Evolutionary conservation across 441 rosid species (phyloP), one percentile per base, ranked within the genome.

Genomic region (Bruguiera hainesii): DNA sequence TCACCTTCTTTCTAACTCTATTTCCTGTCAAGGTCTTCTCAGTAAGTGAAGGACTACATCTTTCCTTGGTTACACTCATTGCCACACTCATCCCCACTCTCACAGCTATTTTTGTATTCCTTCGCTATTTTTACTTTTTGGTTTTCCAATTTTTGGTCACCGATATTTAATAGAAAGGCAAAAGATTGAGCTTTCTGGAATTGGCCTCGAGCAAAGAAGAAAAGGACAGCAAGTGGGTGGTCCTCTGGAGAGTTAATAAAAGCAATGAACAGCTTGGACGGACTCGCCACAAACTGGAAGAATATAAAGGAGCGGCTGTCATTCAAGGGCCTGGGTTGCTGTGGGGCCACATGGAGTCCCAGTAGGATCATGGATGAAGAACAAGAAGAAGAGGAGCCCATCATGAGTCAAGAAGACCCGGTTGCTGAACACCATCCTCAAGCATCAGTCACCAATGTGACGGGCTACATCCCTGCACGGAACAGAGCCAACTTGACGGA

Each of bases 241-340:
- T 33, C 9, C 10, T 33, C 7, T 6, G 37, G 37, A 33, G 37
- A 7, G 2, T 7, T 33, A 30, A 5, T 26, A 49, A 7, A n/a
- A 23, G 31, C 42, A 9, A 74, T 74, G 78, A 69, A 61, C 73
- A 52, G 71, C 71, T 2, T 29, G 5, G 74, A 70, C 48, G 74
- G 68, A 42, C 62, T 55, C 56, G 21, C 16, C 3, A 11, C 68
- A 19, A 23, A 31, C 28, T 75, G 78, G 74, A 70, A 62, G 71
- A 66, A 7, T 20, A 55, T 71, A 7, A 85, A 82, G 76, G 84
- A 77, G 52, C 70, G 81, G 76, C 74, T 87, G 0, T 82, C 83
- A 33, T 79, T 78, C 61, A 84, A 75, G 74, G 81, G 82, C 5
- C 68, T 87, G 48, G 83, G 88, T 5, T 87, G 93, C 77, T 85